phyloP scores from a whole-genome alignment of 2,329 filamentous ascomycete species.

The Shiraia sp. region DNA sequence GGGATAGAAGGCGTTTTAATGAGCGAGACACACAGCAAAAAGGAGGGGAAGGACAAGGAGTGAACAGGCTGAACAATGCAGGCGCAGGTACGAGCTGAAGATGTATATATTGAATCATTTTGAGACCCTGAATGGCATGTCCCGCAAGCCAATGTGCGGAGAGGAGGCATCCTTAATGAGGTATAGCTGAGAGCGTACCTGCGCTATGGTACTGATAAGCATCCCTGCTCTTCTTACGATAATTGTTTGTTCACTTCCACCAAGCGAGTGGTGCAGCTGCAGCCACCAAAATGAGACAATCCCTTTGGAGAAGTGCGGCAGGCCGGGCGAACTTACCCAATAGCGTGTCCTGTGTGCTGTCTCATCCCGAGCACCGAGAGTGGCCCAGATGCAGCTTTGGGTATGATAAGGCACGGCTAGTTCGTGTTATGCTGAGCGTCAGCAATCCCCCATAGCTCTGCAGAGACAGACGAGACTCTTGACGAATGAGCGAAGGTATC shows the following conservation, averaged over 20 bases:
- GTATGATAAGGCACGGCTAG: slow-evolving; percentile 29
- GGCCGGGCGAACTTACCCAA: slow-evolving; percentile 17
- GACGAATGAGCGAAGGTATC: slow-evolving; percentile 5
- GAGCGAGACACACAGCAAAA: slow-evolving; percentile 3
- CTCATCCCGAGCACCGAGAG: slow-evolving; percentile 6
- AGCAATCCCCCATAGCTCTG: slow-evolving; percentile 21
- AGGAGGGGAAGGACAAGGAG: slow-evolving; percentile 10
- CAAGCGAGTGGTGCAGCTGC: slow-evolving; percentile 25
- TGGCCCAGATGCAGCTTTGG: slow-evolving; percentile 14
- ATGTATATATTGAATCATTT: slow-evolving; percentile 34
- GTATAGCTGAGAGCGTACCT: slow-evolving; percentile 21
- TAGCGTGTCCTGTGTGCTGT: slow-evolving; percentile 9
- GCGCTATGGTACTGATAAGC: slow-evolving; percentile 39
- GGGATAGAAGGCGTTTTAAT: slow-evolving; percentile 2
- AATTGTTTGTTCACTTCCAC: slow-evolving; percentile 17
- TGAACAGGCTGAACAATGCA: slow-evolving; percentile 13
- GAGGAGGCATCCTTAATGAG: slow-evolving; percentile 25
- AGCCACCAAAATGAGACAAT: slow-evolving; percentile 26
- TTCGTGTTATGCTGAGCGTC: slow-evolving; percentile 27
- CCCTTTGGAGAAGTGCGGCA: slow-evolving; percentile 16
- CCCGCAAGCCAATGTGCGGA: slow-evolving; percentile 29
- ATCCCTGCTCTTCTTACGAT: slow-evolving; percentile 23
- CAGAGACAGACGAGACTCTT: slow-evolving; percentile 17
- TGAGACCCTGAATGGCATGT: slow-evolving; percentile 29
- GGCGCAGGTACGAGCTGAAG: slow-evolving; percentile 21